These are phyloP conservation scores for Flaveria floridana DNA, from an alignment of 140 eudicot species.

Conservation along the genomic window DNA sequence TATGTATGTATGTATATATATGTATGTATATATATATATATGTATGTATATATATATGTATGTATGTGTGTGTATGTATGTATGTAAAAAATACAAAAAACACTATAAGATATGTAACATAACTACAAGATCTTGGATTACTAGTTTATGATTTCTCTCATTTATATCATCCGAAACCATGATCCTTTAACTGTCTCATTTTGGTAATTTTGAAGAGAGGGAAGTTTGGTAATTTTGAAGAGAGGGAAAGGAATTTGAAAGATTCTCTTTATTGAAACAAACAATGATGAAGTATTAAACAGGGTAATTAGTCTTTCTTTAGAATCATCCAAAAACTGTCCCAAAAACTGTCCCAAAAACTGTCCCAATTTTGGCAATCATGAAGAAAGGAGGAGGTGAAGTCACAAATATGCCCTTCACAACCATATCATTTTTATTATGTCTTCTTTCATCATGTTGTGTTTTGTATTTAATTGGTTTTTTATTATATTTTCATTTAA, in stretches of 20 bases:
- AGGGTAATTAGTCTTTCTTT: constrained; percentile 1
- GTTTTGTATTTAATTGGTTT: background rate
- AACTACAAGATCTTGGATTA: too few relatives aligned
- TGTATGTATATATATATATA: too few relatives aligned
- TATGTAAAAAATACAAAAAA: too few relatives aligned
- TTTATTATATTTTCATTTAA: background rate
- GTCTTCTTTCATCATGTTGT: background rate
- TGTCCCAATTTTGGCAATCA: constrained; percentile 20
- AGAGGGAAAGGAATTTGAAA: constrained; percentile 33
- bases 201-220: constrained; percentile 19
- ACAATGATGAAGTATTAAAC: constrained; percentile 3
- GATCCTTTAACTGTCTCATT: background rate
- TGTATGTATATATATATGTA: too few relatives aligned
- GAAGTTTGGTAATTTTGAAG: constrained; percentile 21
- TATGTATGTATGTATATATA: too few relatives aligned
- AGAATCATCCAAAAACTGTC: constrained; percentile 22
- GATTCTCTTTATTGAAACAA: background rate
- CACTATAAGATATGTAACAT: too few relatives aligned
- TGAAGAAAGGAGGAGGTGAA: background rate
- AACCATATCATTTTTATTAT: background rate
- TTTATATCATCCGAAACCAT: background rate
- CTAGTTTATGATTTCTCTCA: too few relatives aligned
- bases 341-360: constrained; percentile 1
- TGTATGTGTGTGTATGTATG: too few relatives aligned
- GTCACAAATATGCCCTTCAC: constrained; percentile 7